Base-by-base conservation (phyloP, 2,329 filamentous ascomycete genomes). In the Allantophomopsis cytisporea region DNA sequence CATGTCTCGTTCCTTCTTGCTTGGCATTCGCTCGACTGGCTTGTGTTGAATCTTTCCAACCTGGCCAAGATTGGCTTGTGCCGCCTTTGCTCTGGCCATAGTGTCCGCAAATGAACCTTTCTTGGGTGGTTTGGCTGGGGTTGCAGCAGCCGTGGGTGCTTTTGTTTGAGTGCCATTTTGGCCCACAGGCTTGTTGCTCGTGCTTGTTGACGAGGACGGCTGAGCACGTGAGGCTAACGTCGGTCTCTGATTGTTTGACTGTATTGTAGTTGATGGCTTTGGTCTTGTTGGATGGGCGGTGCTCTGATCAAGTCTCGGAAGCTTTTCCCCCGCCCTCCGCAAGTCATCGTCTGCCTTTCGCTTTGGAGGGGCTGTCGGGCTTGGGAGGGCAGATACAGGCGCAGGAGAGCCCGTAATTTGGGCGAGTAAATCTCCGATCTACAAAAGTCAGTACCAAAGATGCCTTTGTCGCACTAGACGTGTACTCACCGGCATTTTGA, bases 11-110 rank as follows among this genome's bases (percentile, higher is more conserved):
- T 65, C 61, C 20, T 71, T 67, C 44, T 76, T 80, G 44, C 61
- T 65, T 6, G 69, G 60, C n/a, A 69, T 59, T 51, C 76, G 80
- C 48, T 83, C 80, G 2, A 77, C 71, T 15, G 78, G 68, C 54
- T 85, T 85, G 57, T 86, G 80, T 54, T 84, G 81, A 47, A 86
- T 83, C 49, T 75, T 76, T 40, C 80, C 80, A 17, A 80, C 67
- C 48, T 71, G 70, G n/a, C 65, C 70, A 62, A 74, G 71, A 32
- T 61, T 64, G 31, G 63, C 65, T 50, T 83, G 74, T 11, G 74
- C 78, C 44, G 74, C 73, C 51, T 82, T 76, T 23, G 76, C 83
- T 47, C 80, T 71, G 40, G 79, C 79, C 60, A 88, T 68, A 43
- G 86, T 80, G 51, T 86, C 81, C 31, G 77, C 73, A 55, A 76